Percentiles rank a stretch among this genome's conserved stretches.
phyloP scores from a whole-genome alignment of 2,329 filamentous ascomycete genomes.

The Alternaria tenuissima region DNA sequence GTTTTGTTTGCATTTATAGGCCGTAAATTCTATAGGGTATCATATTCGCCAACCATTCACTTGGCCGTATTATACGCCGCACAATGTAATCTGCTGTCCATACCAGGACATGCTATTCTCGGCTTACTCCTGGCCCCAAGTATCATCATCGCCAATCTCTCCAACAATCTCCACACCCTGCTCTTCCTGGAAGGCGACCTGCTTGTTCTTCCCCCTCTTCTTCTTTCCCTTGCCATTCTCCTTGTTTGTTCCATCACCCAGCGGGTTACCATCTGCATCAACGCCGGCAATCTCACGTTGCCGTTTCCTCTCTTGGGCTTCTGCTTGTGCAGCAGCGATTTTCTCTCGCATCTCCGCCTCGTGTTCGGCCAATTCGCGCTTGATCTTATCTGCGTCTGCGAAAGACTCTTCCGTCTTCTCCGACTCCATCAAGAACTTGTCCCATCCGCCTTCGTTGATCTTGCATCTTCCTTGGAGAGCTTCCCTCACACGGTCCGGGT shows the following conservation, averaged over 20 bases:
- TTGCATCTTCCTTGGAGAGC: constrained; percentile 61
- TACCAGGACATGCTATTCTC: background rate
- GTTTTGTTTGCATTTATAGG: background rate
- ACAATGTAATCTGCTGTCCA: background rate
- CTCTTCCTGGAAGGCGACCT: constrained; percentile 37
- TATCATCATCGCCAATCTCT: constrained; percentile 38
- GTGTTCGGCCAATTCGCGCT: constrained; percentile 37
- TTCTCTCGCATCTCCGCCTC: constrained; percentile 40
- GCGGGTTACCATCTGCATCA: constrained; percentile 31
- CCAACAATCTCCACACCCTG: constrained; percentile 44
- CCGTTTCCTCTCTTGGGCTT: constrained; percentile 48
- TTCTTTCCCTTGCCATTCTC: constrained; percentile 39
- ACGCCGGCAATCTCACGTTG: constrained; percentile 40
- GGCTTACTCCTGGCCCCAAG: constrained; percentile 31
- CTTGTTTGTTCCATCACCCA: constrained; percentile 26
- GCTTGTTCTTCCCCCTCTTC: constrained; percentile 43
- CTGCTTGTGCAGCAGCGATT: constrained; percentile 48
- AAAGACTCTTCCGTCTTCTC: constrained; percentile 49
- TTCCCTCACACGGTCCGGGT: constrained; percentile 69
- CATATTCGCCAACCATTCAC: constrained; percentile 4
- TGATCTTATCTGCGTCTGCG: constrained; percentile 47
- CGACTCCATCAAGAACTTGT: constrained; percentile 47
- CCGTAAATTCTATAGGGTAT: constrained; percentile 10
- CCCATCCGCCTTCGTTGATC: constrained; percentile 47
- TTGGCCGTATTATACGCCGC: background rate